phyloP scores from a whole-genome alignment of 2,329 filamentous ascomycete genomes.

The Emmonsiellopsis sp. region DNA sequence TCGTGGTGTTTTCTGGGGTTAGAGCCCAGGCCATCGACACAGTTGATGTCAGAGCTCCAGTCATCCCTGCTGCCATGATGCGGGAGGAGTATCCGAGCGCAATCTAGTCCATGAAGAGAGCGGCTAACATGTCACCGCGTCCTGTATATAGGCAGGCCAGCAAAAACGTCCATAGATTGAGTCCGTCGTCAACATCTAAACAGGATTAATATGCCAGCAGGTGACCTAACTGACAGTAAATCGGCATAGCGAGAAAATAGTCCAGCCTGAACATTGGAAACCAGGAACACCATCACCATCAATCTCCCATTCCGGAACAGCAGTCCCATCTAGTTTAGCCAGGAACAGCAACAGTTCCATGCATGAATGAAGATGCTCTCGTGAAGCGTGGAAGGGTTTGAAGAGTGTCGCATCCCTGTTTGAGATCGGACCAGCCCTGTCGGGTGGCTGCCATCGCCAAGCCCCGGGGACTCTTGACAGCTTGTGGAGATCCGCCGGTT shows the following conservation, averaged over 20 bases:
- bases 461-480: neutral
- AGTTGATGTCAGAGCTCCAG: neutral
- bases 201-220: neutral
- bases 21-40: neutral
- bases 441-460: no score
- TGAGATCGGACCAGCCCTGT: neutral
- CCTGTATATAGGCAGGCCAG: neutral
- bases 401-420: conserved; percentile 3
- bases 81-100: no score
- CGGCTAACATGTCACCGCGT: neutral
- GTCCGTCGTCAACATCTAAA: no score
- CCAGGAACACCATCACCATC: neutral
- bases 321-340: neutral
- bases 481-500: neutral
- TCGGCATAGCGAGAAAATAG: neutral
- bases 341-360: neutral
- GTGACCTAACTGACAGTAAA: neutral
- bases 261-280: neutral
- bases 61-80: neutral
- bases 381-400: conserved; percentile 3
- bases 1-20: neutral
- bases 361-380: conserved; percentile 1
- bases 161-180: neutral
- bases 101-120: neutral
- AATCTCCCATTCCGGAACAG: neutral